Evolutionary conservation across 495 filamentous ascomycete species (phyloP).

Genomic region (Cryomyces minteri): DNA sequence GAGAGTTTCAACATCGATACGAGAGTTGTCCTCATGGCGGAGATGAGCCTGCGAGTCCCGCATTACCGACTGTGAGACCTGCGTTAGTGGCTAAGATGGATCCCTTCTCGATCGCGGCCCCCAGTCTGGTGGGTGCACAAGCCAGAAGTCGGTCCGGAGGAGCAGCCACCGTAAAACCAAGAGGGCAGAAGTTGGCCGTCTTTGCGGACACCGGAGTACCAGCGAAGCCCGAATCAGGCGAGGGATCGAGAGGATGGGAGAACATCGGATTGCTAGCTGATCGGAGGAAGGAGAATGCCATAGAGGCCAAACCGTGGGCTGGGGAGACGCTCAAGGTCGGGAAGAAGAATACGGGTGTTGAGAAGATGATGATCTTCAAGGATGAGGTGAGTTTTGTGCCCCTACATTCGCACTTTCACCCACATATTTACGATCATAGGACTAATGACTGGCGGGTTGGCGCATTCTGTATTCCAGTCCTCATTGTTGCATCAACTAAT

Average conservation of each 20-base stretch:
- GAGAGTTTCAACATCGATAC: constrained; percentile 69
- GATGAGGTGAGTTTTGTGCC: constrained; percentile 63
- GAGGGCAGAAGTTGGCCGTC: constrained; percentile 70
- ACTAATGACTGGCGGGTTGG: constrained; percentile 58
- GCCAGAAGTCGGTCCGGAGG: constrained; percentile 30
- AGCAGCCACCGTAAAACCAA: constrained; percentile 37
- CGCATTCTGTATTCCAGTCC: constrained; percentile 37
- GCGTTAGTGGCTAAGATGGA: constrained; percentile 74
- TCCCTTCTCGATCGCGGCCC: constrained; percentile 40
- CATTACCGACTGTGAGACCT: constrained; percentile 64
- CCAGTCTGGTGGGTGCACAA: constrained; percentile 40
- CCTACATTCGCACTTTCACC: constrained; percentile 13
- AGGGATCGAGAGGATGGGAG: constrained; percentile 61
- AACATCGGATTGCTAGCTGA: constrained; percentile 72
- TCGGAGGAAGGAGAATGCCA: constrained; percentile 80
- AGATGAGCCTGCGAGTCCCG: constrained; percentile 64
- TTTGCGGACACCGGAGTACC: constrained; percentile 61
- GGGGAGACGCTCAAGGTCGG: constrained; percentile 81
- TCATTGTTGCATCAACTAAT: constrained; percentile 16
- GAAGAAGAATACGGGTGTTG: constrained; percentile 50
- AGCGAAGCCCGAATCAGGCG: constrained; percentile 15
- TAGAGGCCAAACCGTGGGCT: constrained; percentile 78
- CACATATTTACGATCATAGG: constrained; percentile 86
- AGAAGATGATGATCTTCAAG: constrained; percentile 86
- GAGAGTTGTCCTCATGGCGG: constrained; percentile 36